Base-by-base conservation (phyloP, 495 filamentous ascomycete species). In the Aspergillus hancockii region DNA sequence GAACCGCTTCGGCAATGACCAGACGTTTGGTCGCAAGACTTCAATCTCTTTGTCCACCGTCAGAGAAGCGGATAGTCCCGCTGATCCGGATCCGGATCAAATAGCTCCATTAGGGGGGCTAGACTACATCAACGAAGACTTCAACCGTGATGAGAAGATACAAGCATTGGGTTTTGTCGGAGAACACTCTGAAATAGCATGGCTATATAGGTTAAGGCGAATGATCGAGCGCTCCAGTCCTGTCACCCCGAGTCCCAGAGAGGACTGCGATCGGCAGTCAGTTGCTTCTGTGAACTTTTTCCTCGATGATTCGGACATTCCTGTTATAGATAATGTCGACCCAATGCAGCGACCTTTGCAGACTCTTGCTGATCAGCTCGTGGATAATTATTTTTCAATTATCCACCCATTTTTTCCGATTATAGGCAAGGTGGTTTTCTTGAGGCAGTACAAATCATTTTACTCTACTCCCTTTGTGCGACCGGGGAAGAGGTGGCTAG, bases 381-480 rank as follows among this genome's bases (percentile, higher is more conserved):
- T 88, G 30, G 68, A 81, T 8, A 65, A 63, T 31, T 90, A 85
- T 60, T 81, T 89, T 55, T 65, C 79, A 10, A 71, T 75, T 6
- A 79, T 88, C 21, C 84, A 90, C 57, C 71, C 78, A 19, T 71
- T 75, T 0, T 87, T 88, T 47, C 87, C 87, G 0, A 82, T 89
- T 16, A 68, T 90, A 28, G 75, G 79, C 8, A 81, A 81, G 50
- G 62, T 52, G 10, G 65, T 71, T n/a, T 81, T 81, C 32, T 49
- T 74, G 31, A 56, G 57, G 30, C 79, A 83, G 54, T 78, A 74
- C 60, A 71, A 66, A 43, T 69, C 67, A 4, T 78, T 75, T 38
- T 79, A 74, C 50, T 58, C 66, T 38, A 67, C 68, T 28, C 54
- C 69, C 10, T 69, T 62, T 19, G 63, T 72, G 30, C 67, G 71